These are phyloP conservation scores for Melampsora americana DNA, from an alignment of 1,284 basidiomycete genomes.

Conservation along the genomic window DNA sequence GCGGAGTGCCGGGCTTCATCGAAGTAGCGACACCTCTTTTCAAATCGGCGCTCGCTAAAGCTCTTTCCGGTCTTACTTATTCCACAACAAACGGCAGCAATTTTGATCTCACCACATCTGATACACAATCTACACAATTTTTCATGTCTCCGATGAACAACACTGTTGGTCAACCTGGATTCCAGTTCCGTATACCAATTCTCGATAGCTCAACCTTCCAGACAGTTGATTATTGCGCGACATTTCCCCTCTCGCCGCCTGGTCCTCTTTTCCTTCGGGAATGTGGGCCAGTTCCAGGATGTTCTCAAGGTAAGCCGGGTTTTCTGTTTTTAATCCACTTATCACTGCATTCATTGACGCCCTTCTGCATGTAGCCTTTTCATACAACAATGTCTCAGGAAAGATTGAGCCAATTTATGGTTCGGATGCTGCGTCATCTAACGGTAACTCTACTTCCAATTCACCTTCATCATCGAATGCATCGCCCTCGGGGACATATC, in stretches of 20 bases:
- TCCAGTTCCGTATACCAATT: slow-evolving; percentile 48
- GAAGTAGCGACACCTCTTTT: slow-evolving; percentile 48
- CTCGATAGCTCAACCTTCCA: slow-evolving; percentile 46
- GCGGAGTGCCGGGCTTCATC: slow-evolving; percentile 49
- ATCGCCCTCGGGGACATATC: too few relatives aligned
- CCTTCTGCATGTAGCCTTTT: slow-evolving; percentile 8
- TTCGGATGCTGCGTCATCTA: background rate
- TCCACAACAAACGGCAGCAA: slow-evolving; percentile 44
- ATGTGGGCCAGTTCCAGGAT: slow-evolving; percentile 47
- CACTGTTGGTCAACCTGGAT: slow-evolving; percentile 42
- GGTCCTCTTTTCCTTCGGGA: slow-evolving; percentile 47
- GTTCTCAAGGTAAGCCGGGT: slow-evolving; percentile 46
- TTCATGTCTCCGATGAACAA: slow-evolving; percentile 46
- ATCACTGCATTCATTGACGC: background rate
- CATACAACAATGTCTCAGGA: slow-evolving; percentile 28
- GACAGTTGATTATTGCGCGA: slow-evolving; percentile 49
- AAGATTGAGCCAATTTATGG: slow-evolving; percentile 30
- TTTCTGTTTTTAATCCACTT: background rate
- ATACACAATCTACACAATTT: slow-evolving; percentile 49
- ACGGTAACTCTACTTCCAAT: too few relatives aligned
- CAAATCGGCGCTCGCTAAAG: slow-evolving; percentile 46
- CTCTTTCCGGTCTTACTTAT: slow-evolving; percentile 48
- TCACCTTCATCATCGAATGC: too few relatives aligned
- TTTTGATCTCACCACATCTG: slow-evolving; percentile 49
- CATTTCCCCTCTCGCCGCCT: slow-evolving; percentile 48